phyloP scores from a whole-genome alignment of 2,329 filamentous ascomycete genomes.

The Phoma sp. region DNA sequence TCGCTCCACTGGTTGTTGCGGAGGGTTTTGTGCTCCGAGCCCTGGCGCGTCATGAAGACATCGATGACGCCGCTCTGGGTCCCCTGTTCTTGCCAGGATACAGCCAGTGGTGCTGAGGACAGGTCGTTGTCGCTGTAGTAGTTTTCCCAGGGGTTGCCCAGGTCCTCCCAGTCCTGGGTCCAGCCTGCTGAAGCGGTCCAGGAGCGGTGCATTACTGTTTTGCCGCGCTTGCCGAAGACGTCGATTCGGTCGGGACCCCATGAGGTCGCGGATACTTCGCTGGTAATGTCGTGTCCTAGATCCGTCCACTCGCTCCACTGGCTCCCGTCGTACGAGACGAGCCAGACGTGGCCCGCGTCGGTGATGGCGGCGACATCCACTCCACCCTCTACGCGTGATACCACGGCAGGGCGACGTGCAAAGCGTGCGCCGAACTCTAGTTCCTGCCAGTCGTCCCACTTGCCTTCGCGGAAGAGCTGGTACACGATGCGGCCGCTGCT shows the following conservation, averaged over 20 bases:
- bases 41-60: constrained; percentile 1
- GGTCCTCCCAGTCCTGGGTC: not conserved
- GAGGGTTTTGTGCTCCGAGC: constrained; percentile 10
- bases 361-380: not conserved
- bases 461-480: not conserved
- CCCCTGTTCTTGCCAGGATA: constrained; percentile 1
- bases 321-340: not conserved
- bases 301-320: not conserved
- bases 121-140: not conserved
- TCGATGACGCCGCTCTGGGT: constrained; percentile 8
- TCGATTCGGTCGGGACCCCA: not conserved
- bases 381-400: not conserved
- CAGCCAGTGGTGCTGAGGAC: not conserved
- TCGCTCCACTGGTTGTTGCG: constrained; percentile 13
- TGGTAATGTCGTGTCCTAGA: not conserved
- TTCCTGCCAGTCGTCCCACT: not conserved
- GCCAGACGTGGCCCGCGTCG: not conserved
- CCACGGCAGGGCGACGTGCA: not conserved
- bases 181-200: constrained; percentile 3
- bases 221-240: constrained; percentile 5
- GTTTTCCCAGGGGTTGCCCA: not conserved
- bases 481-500: not conserved
- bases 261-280: not conserved
- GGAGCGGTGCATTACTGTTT: not conserved
- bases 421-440: not conserved